Base-by-base conservation (phyloP, 352 stramenopile genomes). In the Phytophthora agathidicida region DNA sequence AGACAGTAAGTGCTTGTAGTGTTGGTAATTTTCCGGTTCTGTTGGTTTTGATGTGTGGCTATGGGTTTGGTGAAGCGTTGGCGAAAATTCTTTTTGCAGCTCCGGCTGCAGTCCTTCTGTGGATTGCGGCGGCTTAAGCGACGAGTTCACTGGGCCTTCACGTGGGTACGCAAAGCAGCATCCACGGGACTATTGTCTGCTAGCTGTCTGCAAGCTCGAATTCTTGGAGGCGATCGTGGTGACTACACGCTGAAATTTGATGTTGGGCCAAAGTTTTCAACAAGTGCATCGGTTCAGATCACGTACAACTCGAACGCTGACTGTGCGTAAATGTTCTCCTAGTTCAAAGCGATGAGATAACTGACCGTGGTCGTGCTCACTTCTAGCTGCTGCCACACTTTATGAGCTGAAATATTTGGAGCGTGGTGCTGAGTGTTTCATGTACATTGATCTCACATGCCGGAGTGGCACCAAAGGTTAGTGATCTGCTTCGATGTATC, bases 371-470 rank as follows among this genome's bases (percentile, higher is more conserved):
- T 11, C 20, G 3, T 45, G n/a, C 16, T 54, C 17, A 44, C 3
- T 45, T 54, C 9, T 37, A 91, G 80, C 83, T 49, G 77, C 80
- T 2, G 65, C 77, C 3, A 86, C 83, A 3, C 68, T 92, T 3
- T 75, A 92, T 42, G 79, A 90, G 27, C 64, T 92, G 7, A 87
- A 87, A 51, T 92, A 90, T 35, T 65, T 89, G 7, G 75, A 90
- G 35, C 74, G 78, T 11, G 83, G 73, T 0, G 83, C 83, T 20
- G 78, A 92, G 35, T 92, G 83, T 39, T 92, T 90, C 32, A 5
- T 81, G 7, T 90, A 85, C 31, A 3, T 90, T 6, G 82, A 92
- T 55, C 43, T 92, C 6, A 33, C 71, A 11, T 88, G 76, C 39
- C 73, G 69, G 24, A 73, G 45, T 23, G 72, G 82, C 32, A 78